phyloP scores from a whole-genome alignment of 257 asterid species.

The Capsicum pubescens region DNA sequence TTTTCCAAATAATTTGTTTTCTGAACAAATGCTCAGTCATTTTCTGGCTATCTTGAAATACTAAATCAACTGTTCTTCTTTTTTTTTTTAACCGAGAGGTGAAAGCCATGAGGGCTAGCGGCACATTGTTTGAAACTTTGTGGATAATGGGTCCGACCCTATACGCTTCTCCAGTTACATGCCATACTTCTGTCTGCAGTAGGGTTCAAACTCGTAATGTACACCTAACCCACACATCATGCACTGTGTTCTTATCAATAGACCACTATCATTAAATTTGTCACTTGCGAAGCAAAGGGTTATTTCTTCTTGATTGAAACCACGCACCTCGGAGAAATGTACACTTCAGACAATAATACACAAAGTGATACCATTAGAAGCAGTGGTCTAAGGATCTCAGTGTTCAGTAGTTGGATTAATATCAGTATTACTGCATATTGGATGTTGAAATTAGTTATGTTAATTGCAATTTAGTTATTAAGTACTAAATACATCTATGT shows the following conservation, averaged over 20 bases:
- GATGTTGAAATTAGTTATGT: background rate
- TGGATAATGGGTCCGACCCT: background rate
- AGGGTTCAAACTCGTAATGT: background rate
- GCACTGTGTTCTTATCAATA: background rate
- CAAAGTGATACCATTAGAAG: background rate
- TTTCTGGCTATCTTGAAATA: background rate
- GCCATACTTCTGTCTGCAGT: background rate
- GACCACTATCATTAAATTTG: background rate
- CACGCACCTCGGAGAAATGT: background rate
- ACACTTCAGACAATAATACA: background rate
- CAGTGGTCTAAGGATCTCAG: background rate
- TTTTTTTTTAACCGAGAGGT: background rate
- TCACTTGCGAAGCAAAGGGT: background rate
- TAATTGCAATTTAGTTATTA: background rate
- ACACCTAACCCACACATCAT: background rate
- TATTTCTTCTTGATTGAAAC: background rate
- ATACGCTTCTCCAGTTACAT: background rate
- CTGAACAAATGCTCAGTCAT: background rate
- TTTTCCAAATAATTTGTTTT: background rate
- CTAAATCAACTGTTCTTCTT: background rate
- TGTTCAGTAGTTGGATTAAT: background rate
- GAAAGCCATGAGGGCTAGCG: background rate
- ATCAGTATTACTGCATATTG: background rate
- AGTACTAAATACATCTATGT: background rate
- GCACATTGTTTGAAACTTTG: background rate